A percentile compares a stretch with the other conserved stretches of the same genome.
These are phyloP conservation scores for Phytophthora nicotianae DNA, from an alignment of 352 stramenopile species.

Conservation along the genomic window DNA sequence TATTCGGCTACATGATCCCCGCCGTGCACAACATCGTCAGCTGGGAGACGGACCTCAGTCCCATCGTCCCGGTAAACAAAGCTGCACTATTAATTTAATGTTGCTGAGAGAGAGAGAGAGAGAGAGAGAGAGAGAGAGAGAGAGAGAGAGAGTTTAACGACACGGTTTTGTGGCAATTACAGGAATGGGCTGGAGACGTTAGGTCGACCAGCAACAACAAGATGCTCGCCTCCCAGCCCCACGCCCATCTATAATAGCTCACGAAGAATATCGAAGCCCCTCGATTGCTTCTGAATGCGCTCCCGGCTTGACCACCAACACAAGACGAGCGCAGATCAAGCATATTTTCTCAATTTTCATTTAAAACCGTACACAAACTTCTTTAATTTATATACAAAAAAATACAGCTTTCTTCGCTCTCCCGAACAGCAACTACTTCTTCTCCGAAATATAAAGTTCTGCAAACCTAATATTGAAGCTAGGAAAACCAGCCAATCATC, in stretches of 20 bases:
- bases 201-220: constrained; percentile 4
- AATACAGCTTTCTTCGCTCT: too few species aligned
- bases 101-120: not conserved
- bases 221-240: not conserved
- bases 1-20: constrained; percentile 51
- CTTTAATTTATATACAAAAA: too few species aligned
- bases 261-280: not conserved
- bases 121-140: too few species aligned
- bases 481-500: too few species aligned
- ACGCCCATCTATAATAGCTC: not conserved
- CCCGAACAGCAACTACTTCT: too few species aligned
- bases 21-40: constrained; percentile 51
- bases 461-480: too few species aligned
- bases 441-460: too few species aligned
- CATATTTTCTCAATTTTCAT: too few species aligned
- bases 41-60: constrained; percentile 42
- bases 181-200: constrained; percentile 14
- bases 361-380: too few species aligned
- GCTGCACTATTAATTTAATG: not conserved
- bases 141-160: not conserved
- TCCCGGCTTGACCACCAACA: too few species aligned
- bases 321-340: too few species aligned
- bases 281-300: too few species aligned
- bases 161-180: not conserved
- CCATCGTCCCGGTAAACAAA: constrained; percentile 30